Conservation (phyloP, 345 rosid species). For the Toxicodendron radicans region DNA sequence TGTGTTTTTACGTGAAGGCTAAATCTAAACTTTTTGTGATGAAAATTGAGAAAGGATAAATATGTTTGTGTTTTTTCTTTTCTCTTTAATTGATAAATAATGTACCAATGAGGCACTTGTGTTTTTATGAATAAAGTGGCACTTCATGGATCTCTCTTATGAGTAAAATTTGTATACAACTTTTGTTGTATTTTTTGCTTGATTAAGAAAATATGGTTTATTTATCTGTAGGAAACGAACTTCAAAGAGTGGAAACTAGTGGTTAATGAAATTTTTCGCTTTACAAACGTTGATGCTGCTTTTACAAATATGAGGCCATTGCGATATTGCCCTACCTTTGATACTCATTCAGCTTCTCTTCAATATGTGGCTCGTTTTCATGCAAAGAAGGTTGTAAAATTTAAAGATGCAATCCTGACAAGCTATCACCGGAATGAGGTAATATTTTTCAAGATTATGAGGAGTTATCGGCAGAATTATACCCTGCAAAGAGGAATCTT, state of each 20-base stretch:
- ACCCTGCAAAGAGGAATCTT: background rate
- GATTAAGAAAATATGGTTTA: background rate
- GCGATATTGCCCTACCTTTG: conserved; percentile 65
- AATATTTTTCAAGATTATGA: conserved; percentile 3
- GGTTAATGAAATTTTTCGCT: conserved; percentile 76
- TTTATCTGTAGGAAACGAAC: conserved; percentile 62
- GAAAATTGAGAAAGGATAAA: background rate
- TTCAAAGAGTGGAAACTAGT: conserved; percentile 93
- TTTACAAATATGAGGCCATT: conserved; percentile 63
- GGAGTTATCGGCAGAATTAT: conserved; percentile 12
- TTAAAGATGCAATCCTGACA: conserved; percentile 77
- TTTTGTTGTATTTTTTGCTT: background rate
- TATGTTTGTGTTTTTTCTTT: background rate
- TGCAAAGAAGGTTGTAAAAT: conserved; percentile 77
- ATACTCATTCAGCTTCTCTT: conserved; percentile 71
- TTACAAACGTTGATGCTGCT: conserved; percentile 46
- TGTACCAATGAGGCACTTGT: background rate
- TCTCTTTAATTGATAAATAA: background rate
- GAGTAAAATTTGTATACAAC: background rate
- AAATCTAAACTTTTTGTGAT: background rate
- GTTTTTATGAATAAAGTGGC: background rate
- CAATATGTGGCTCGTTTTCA: conserved; percentile 78
- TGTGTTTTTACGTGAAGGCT: background rate
- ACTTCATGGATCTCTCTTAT: background rate
- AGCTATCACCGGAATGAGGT: conserved; percentile 93